Percentiles rank a stretch among this genome's conserved stretches.
Conservation (phyloP, 148 eudicot species). For the Agrostemma githago region DNA sequence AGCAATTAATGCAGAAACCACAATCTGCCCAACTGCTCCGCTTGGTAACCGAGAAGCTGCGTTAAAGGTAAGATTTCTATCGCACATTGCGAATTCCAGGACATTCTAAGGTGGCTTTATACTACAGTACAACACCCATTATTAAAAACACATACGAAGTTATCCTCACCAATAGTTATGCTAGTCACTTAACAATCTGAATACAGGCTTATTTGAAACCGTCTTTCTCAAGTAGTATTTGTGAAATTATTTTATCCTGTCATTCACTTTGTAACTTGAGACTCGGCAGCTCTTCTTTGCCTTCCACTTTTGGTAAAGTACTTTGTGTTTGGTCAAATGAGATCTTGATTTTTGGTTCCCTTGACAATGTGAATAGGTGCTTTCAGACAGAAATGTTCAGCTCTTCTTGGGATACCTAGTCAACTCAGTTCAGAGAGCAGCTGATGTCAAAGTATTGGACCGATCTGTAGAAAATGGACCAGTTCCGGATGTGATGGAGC, state of each 20-base stretch:
- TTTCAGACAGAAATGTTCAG: conserved; percentile 70
- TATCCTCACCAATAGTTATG: background rate
- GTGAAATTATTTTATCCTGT: background rate
- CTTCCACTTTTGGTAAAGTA: conserved; percentile 1
- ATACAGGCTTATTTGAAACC: background rate
- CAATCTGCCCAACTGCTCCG: conserved; percentile 78
- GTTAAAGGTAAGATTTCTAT: conserved; percentile 45
- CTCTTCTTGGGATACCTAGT: conserved; percentile 79
- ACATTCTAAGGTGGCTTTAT: background rate
- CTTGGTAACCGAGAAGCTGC: conserved; percentile 90
- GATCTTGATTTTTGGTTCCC: conserved; percentile 2
- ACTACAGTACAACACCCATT: background rate
- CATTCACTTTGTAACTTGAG: background rate
- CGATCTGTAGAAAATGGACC: conserved; percentile 2
- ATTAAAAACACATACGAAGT: background rate
- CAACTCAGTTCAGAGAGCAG: conserved; percentile 40
- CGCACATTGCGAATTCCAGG: background rate
- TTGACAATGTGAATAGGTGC: conserved; percentile 51
- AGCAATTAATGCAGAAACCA: conserved; percentile 62
- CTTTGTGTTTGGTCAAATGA: background rate
- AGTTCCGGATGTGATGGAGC: conserved; percentile 17
- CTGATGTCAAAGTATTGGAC: conserved; percentile 19
- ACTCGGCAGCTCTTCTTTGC: background rate
- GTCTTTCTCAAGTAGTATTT: background rate
- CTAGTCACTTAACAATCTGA: background rate